Evolutionary conservation across 768 basidiomycete genomes (phyloP).

Genomic region (Termitomyces sp.): DNA sequence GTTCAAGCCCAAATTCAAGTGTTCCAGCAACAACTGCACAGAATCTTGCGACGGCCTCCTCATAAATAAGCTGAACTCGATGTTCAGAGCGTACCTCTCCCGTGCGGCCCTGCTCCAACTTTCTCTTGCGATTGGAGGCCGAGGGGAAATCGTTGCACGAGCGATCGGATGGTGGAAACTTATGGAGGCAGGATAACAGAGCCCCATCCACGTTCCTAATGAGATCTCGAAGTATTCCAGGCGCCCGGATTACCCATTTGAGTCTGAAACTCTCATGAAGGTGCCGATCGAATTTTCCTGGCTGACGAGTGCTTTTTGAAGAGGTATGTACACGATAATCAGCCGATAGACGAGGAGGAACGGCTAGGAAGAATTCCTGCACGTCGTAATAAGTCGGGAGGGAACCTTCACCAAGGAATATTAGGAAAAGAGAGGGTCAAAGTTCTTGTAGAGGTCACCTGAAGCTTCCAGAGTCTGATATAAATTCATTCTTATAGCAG

Average conservation of each 20-base stretch:
- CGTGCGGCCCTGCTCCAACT: not conserved
- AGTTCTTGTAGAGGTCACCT: not conserved
- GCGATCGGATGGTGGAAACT: not conserved
- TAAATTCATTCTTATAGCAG: not conserved
- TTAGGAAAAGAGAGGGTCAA: not conserved
- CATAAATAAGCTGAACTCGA: not conserved
- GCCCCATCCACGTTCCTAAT: not conserved
- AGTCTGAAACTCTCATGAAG: not conserved
- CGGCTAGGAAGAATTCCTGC: not conserved
- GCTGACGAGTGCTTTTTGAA: not conserved
- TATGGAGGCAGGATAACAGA: not conserved
- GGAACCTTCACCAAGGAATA: not conserved
- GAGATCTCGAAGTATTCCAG: not conserved
- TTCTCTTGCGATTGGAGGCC: not conserved
- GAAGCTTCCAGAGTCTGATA: not conserved
- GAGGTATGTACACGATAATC: not conserved
- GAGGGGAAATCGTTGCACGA: not conserved
- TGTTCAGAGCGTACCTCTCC: not conserved
- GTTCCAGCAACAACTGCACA: not conserved
- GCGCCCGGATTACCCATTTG: not conserved
- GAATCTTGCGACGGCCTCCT: not conserved
- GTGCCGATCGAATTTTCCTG: not conserved
- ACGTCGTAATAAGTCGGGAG: not conserved
- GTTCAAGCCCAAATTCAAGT: not conserved
- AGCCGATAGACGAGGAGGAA: not conserved